Percentiles rank a stretch among this genome's conserved stretches.
phyloP scores from a whole-genome alignment of 768 basidiomycete genomes.

The Phlegmacium glaucopus region DNA sequence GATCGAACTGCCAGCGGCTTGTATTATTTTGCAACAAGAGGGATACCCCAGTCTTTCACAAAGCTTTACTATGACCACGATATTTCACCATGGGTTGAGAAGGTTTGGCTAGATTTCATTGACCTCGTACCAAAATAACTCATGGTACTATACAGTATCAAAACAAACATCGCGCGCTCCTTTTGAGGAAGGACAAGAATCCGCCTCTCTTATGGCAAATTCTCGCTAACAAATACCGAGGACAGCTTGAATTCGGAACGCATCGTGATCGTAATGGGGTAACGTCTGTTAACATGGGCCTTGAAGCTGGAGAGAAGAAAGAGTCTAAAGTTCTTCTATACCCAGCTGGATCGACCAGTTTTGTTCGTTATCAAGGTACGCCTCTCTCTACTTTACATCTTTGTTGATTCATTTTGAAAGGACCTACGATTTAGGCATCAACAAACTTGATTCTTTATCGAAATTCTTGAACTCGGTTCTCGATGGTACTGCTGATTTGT shows the following conservation, averaged over 20 bases:
- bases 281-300: slow-evolving; percentile 54
- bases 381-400: background rate
- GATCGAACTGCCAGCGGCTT: slow-evolving; percentile 73
- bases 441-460: slow-evolving; percentile 71
- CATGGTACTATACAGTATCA: slow-evolving; percentile 17
- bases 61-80: slow-evolving; percentile 54
- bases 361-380: slow-evolving; percentile 67
- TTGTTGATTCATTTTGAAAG: background rate
- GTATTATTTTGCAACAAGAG: slow-evolving; percentile 70
- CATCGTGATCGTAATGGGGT: slow-evolving; percentile 66
- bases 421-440: slow-evolving; percentile 49
- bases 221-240: slow-evolving; percentile 68
- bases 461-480: slow-evolving; percentile 71
- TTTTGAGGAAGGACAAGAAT: slow-evolving; percentile 73
- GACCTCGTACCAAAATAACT: background rate
- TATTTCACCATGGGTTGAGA: slow-evolving; percentile 64
- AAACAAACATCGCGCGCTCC: slow-evolving; percentile 54
- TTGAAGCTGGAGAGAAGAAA: slow-evolving; percentile 50
- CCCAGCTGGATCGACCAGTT: slow-evolving; percentile 51
- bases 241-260: slow-evolving; percentile 54
- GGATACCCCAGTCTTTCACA: slow-evolving; percentile 70
- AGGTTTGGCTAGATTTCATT: slow-evolving; percentile 41
- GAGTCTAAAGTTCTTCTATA: slow-evolving; percentile 72
- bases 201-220: slow-evolving; percentile 81
- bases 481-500: slow-evolving; percentile 63